phyloP scores from a whole-genome alignment of 2,329 filamentous ascomycete species.

The Cladosporium sp. region DNA sequence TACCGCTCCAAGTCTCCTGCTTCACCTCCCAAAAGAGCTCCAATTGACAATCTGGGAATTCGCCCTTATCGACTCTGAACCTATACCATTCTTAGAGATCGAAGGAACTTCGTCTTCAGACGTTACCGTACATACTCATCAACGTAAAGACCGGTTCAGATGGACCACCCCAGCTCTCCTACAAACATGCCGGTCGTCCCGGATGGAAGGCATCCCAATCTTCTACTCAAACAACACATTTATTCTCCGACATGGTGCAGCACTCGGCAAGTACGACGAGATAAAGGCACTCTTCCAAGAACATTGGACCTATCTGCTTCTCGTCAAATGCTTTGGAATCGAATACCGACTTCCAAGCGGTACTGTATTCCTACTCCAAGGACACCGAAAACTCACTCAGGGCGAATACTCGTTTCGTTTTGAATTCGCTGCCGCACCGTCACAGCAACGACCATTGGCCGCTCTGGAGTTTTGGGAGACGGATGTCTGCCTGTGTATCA shows the following conservation, averaged over 20 bases:
- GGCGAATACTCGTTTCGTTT: not conserved
- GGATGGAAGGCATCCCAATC: not conserved
- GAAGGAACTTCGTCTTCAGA: not conserved
- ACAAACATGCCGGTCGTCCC: not conserved
- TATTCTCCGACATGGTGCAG: not conserved
- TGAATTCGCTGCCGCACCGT: not conserved
- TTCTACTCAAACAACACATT: conserved; percentile 8
- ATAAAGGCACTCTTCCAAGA: not conserved
- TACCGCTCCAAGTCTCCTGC: not conserved
- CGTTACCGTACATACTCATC: not conserved
- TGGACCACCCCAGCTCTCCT: conserved; percentile 5
- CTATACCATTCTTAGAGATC: conserved; percentile 10
- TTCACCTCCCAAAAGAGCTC: conserved; percentile 16
- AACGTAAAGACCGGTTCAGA: not conserved
- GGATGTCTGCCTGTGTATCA: conserved; percentile 6
- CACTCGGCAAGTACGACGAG: not conserved
- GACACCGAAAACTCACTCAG: not conserved
- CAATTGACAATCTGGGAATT: conserved; percentile 20
- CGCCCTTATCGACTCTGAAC: conserved; percentile 15
- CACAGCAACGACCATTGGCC: conserved; percentile 4
- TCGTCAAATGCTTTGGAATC: not conserved
- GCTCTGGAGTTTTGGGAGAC: not conserved
- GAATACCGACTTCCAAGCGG: conserved; percentile 7
- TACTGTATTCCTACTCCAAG: not conserved
- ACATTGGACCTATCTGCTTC: not conserved